Evolutionary conservation across 139 green algal genomes (phyloP).

Genomic region (Diplosphaera chodatii): DNA sequence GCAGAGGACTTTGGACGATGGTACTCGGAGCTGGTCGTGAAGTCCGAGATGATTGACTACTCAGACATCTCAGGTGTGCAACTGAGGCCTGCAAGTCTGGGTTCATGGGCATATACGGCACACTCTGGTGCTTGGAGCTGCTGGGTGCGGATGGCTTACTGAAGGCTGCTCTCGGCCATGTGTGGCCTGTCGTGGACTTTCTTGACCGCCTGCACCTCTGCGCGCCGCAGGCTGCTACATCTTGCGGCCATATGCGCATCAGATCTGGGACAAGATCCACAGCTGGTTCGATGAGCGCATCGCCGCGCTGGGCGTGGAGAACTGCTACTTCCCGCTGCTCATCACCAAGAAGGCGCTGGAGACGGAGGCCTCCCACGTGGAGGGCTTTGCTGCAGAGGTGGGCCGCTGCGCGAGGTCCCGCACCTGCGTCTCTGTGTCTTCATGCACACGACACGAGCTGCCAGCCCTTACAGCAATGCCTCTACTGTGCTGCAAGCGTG

Average conservation of each 20-base stretch:
- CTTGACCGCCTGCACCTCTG: neutral
- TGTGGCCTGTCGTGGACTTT: no score
- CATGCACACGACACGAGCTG: no score
- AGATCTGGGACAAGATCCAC: conserved; percentile 82
- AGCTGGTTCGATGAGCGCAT: conserved; percentile 89
- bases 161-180: no score
- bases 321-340: conserved; percentile 99
- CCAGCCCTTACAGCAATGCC: no score
- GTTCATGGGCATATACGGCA: no score
- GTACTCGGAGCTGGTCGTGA: conserved; percentile 61
- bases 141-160: no score
- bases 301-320: conserved; percentile 89
- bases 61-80: conserved; percentile 90
- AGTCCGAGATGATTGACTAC: conserved; percentile 85
- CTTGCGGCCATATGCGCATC: conserved; percentile 86
- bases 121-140: no score
- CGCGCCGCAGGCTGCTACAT: conserved; percentile 88
- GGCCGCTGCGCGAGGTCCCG: neutral
- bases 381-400: conserved; percentile 81
- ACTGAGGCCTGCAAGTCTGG: no score
- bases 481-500: no score
- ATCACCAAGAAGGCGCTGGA: conserved; percentile 93
- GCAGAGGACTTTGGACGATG: conserved; percentile 83
- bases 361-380: conserved; percentile 98
- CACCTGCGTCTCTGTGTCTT: neutral